These are phyloP conservation scores for Paraphaeosphaeria sporulosa DNA, from an alignment of 2,329 filamentous ascomycete species.

Conservation along the genomic window DNA sequence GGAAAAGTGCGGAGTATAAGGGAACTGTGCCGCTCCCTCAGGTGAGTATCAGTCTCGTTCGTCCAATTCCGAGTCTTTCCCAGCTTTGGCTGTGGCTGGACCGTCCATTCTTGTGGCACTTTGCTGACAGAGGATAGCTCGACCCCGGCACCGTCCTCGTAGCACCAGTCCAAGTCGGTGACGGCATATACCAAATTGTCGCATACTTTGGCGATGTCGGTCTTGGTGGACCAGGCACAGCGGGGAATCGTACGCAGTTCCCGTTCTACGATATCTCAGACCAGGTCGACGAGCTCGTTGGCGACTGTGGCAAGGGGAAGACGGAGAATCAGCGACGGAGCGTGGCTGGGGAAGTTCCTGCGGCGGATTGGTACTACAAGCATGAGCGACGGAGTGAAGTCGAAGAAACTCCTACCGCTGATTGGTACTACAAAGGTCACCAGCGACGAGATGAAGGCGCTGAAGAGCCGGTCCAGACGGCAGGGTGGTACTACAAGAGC, in stretches of 20 bases:
- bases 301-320: background rate
- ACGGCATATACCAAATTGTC: conserved; percentile 20
- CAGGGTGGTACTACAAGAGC: background rate
- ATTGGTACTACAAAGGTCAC: background rate
- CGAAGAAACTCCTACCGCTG: background rate
- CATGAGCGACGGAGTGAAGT: background rate
- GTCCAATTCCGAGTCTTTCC: background rate
- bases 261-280: conserved; percentile 21
- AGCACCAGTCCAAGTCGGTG: conserved; percentile 22
- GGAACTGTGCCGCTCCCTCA: conserved; percentile 15
- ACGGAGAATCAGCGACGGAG: background rate
- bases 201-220: conserved; percentile 26
- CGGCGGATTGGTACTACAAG: background rate
- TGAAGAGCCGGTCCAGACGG: background rate
- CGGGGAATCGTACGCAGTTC: conserved; percentile 23
- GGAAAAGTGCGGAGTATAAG: conserved; percentile 20
- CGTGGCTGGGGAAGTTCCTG: background rate
- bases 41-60: background rate
- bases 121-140: background rate
- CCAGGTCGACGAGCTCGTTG: conserved; percentile 16
- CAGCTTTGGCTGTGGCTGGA: no score
- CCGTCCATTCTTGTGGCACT: no score
- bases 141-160: conserved; percentile 5
- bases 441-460: background rate
- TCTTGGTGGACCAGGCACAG: conserved; percentile 12